Percentiles rank a stretch among this genome's conserved stretches.
Evolutionary conservation across 495 filamentous ascomycete species (phyloP).

Genomic region (Penicillium bialowiezense): DNA sequence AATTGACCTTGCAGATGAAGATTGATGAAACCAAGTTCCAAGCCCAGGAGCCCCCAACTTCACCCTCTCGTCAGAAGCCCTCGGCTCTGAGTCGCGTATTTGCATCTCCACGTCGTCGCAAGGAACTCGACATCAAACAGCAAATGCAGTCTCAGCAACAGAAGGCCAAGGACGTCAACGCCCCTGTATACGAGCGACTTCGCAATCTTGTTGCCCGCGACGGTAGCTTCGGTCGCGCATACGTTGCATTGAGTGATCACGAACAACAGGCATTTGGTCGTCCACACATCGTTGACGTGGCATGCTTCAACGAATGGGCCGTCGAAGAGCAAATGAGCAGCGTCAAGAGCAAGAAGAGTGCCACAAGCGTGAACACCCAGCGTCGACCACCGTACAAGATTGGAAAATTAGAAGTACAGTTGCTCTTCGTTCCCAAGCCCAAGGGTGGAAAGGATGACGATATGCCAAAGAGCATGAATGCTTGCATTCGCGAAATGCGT

Average conservation of each 20-base stretch:
- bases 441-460: slow-evolving; percentile 87
- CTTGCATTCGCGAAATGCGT: slow-evolving; percentile 86
- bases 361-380: slow-evolving; percentile 54
- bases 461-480: slow-evolving; percentile 98
- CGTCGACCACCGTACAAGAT: slow-evolving; percentile 87
- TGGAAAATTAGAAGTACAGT: slow-evolving; percentile 87
- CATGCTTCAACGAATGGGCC: slow-evolving; percentile 98
- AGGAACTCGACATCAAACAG: slow-evolving; percentile 81
- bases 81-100: slow-evolving; percentile 91
- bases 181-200: slow-evolving; percentile 73
- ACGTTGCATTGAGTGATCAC: slow-evolving; percentile 89
- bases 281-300: slow-evolving; percentile 80
- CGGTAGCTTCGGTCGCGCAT: slow-evolving; percentile 89
- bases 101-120: slow-evolving; percentile 89
- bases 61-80: slow-evolving; percentile 64
- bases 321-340: slow-evolving; percentile 76
- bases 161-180: slow-evolving; percentile 66
- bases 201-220: slow-evolving; percentile 82
- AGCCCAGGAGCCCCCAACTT: slow-evolving; percentile 46
- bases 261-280: slow-evolving; percentile 82
- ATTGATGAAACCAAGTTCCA: slow-evolving; percentile 66
- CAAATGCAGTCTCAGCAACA: slow-evolving; percentile 72
- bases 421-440: slow-evolving; percentile 90
- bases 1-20: slow-evolving; percentile 93
- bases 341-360: slow-evolving; percentile 85